Conservation (phyloP, 257 asterid genomes). For the Sherardia arvensis region DNA sequence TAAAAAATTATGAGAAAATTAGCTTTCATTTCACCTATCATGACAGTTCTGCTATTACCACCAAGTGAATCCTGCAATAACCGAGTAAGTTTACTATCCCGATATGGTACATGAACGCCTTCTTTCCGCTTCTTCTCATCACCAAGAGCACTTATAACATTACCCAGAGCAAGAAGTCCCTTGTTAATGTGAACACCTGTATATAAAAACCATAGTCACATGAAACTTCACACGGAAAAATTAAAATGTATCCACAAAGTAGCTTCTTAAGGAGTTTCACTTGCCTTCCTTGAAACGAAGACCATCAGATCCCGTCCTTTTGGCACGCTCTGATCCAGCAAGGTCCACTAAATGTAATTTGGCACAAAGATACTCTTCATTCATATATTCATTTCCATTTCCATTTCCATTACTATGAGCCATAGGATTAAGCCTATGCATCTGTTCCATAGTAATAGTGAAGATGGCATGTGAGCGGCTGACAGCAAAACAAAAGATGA, state of each 20-base stretch:
- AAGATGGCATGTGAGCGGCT: conserved; percentile 99
- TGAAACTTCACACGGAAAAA: conserved; percentile 10
- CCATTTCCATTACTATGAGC: conserved; percentile 36
- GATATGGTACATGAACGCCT: conserved; percentile 90
- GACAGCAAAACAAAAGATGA: conserved; percentile 12
- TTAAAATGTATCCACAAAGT: neutral
- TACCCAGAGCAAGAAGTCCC: conserved; percentile 98
- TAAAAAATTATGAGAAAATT: neutral
- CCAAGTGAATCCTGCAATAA: conserved; percentile 99
- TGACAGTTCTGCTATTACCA: conserved; percentile 96
- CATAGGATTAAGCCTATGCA: conserved; percentile 51
- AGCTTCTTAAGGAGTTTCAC: neutral
- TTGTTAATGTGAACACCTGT: conserved; percentile 97
- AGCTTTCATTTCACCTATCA: conserved; percentile 61
- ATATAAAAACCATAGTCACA: conserved; percentile 8
- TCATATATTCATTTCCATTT: conserved; percentile 49
- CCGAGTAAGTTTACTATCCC: conserved; percentile 99
- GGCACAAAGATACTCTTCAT: conserved; percentile 96
- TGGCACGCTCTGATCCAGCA: conserved; percentile 99
- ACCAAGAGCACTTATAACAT: conserved; percentile 97
- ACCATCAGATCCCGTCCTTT: conserved; percentile 98
- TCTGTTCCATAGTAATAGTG: conserved; percentile 98
- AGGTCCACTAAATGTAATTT: conserved; percentile 98
- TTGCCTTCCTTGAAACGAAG: conserved; percentile 96
- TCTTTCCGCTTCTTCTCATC: conserved; percentile 97